Conservation (phyloP, 129 eudicot species). For the Sambucus nigra region DNA sequence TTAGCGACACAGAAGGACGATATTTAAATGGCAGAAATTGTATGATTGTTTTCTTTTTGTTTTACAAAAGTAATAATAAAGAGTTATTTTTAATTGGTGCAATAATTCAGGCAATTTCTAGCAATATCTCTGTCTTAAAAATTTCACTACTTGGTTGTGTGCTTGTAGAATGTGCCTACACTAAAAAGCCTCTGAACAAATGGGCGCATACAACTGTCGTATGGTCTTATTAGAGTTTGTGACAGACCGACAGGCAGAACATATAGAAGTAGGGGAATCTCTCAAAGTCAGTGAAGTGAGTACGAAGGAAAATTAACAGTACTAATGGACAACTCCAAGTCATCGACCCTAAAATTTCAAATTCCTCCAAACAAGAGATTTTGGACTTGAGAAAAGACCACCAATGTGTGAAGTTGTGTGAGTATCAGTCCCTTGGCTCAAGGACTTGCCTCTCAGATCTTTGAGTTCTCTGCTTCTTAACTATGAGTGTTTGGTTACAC, state of each 20-base stretch:
- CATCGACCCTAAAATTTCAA: slow-evolving; percentile 54
- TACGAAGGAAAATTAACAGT: slow-evolving; percentile 77
- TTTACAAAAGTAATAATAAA: no score
- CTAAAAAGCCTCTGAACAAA: slow-evolving; percentile 63
- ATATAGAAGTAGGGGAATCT: slow-evolving; percentile 29
- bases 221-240: slow-evolving; percentile 71
- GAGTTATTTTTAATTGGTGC: no score
- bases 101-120: no score
- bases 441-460: slow-evolving; percentile 11
- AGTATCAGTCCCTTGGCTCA: slow-evolving; percentile 40
- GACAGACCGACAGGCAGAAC: slow-evolving; percentile 64
- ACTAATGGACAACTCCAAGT: slow-evolving; percentile 50
- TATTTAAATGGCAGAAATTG: no score
- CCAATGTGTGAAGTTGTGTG: slow-evolving; percentile 60
- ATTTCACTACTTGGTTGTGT: neutral
- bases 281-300: slow-evolving; percentile 75
- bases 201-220: slow-evolving; percentile 74
- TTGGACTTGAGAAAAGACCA: slow-evolving; percentile 77
- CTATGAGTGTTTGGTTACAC: no score
- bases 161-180: slow-evolving; percentile 59
- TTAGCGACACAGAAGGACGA: no score
- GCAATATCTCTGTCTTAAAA: no score
- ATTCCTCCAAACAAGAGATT: slow-evolving; percentile 38
- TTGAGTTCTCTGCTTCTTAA: no score
- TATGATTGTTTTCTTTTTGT: no score